phyloP scores from a whole-genome alignment of 768 basidiomycete genomes.

The Pisolithus orientalis region DNA sequence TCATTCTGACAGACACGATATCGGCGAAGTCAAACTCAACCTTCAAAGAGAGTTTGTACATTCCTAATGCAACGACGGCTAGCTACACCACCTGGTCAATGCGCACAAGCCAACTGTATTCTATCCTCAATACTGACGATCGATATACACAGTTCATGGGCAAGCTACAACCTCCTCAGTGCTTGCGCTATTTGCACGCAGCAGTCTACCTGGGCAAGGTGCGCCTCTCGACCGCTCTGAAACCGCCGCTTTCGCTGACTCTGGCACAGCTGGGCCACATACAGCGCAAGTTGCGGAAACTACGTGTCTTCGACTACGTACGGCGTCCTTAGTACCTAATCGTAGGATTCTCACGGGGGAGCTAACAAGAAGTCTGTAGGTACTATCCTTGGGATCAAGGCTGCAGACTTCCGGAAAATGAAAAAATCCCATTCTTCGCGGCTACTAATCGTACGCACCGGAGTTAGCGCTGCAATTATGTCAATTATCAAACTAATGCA shows the following conservation, averaged over 20 bases:
- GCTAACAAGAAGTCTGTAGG: constrained; percentile 2
- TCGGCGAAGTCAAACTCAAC: not conserved
- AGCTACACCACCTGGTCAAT: constrained; percentile 22
- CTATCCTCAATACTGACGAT: constrained; percentile 2
- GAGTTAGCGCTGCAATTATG: not conserved
- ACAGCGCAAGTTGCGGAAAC: constrained; percentile 12
- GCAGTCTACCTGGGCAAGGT: constrained; percentile 12
- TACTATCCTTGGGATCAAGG: constrained; percentile 16
- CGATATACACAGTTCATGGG: constrained; percentile 18
- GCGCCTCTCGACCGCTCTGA: not conserved
- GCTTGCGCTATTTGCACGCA: constrained; percentile 18
- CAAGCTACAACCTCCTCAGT: constrained; percentile 24
- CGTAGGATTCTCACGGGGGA: not conserved
- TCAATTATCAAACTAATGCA: not conserved
- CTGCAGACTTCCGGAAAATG: constrained; percentile 1
- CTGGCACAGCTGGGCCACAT: constrained; percentile 15
- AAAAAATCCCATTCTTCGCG: constrained; percentile 20
- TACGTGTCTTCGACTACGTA: constrained; percentile 15
- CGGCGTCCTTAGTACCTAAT: not conserved
- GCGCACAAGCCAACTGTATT: not conserved
- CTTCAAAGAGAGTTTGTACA: constrained; percentile 15
- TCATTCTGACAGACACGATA: constrained; percentile 11
- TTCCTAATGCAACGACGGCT: constrained; percentile 11
- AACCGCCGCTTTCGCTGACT: constrained; percentile 1
- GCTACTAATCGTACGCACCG: constrained; percentile 15